These are phyloP conservation scores for Scedosporium apiospermum DNA, from an alignment of 2,329 filamentous ascomycete genomes.

Conservation along the genomic window DNA sequence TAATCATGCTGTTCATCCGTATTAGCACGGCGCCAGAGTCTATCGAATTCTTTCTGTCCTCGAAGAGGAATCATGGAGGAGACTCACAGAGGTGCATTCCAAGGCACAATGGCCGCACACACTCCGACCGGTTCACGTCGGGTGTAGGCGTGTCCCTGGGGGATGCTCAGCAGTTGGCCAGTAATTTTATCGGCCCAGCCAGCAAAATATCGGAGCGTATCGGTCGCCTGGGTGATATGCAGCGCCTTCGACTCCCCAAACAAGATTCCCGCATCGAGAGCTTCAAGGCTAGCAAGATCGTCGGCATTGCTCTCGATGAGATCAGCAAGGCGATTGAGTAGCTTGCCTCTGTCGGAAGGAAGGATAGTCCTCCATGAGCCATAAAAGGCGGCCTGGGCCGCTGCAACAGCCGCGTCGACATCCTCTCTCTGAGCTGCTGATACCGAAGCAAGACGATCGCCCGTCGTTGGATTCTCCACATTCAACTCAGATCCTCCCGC, in stretches of 20 bases:
- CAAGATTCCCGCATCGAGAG: constrained; percentile 11
- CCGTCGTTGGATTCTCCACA: constrained; percentile 36
- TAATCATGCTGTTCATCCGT: constrained; percentile 59
- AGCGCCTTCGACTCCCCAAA: constrained; percentile 37
- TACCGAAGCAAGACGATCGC: constrained; percentile 17
- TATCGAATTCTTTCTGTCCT: constrained; percentile 20
- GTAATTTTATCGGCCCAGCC: constrained; percentile 63
- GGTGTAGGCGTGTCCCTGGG: constrained; percentile 57
- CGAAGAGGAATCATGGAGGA: background rate
- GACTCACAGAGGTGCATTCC: constrained; percentile 39
- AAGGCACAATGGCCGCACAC: constrained; percentile 57
- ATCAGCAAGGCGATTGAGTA: constrained; percentile 1
- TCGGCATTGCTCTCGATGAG: constrained; percentile 1
- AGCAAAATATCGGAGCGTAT: constrained; percentile 55
- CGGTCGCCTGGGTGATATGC: constrained; percentile 35
- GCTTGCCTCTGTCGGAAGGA: constrained; percentile 5
- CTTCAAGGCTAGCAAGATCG: background rate
- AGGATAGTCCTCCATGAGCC: background rate
- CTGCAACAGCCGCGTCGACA: constrained; percentile 21
- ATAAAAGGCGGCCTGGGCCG: constrained; percentile 8
- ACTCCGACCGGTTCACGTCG: constrained; percentile 60
- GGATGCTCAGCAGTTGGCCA: constrained; percentile 54
- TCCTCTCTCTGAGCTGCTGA: constrained; percentile 19
- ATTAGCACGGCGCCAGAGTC: constrained; percentile 54
- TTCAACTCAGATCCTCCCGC: constrained; percentile 48